Evolutionary conservation across 805 yeast genomes (phyloP), one percentile per base, ranked within the genome.

Genomic region (Saccharomycopsis sp.): DNA sequence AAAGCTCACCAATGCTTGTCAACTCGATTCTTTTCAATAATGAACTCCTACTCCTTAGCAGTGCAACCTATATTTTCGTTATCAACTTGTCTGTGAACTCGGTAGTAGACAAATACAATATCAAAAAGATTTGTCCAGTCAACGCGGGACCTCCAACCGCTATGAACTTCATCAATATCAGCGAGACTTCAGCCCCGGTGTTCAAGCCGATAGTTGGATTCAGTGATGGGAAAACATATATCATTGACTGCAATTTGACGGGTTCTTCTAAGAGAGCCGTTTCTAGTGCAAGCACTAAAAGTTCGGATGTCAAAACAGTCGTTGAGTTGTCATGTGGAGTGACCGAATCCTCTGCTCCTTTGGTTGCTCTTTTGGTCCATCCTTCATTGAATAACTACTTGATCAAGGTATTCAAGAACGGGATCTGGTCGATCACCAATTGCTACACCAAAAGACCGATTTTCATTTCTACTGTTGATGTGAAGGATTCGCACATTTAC

Each of bases 401-500:
- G 23, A 64, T 61, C 1, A 24, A 60, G 18, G 58, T 66, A 2
- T 58, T 47, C 40, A 34, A 53, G 34, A 55, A 58, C 40, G 63
- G 63, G 2, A 51, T 58, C 9, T 60, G 63, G 63, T 24, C 55
- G 12, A 7, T 60, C 24, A 52, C 53, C 2, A 41, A 52, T 37
- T 21, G 59, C 55, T 9, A 58, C 52, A 7, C 50, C n/a, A 40
- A 62, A 60, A 63, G 58, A 50, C 3, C 55, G 55, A 8, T 62
- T 9, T 57, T 50, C 8, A 23, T 40, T 4, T 51, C 58, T 44
- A 24, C 50, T 50, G 12, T 60, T 55, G 23, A 56, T 56, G 12
- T 54, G 58, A 21, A 58, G 59, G 56, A 58, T 29, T 55, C 7
- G 59, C 65, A 56, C 34, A 62, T 62, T 18, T 66, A 56, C 52